Evolutionary conservation across 129 eudicot genomes (phyloP), one percentile per base, ranked within the genome.

Genomic region (Tagetes patula): DNA sequence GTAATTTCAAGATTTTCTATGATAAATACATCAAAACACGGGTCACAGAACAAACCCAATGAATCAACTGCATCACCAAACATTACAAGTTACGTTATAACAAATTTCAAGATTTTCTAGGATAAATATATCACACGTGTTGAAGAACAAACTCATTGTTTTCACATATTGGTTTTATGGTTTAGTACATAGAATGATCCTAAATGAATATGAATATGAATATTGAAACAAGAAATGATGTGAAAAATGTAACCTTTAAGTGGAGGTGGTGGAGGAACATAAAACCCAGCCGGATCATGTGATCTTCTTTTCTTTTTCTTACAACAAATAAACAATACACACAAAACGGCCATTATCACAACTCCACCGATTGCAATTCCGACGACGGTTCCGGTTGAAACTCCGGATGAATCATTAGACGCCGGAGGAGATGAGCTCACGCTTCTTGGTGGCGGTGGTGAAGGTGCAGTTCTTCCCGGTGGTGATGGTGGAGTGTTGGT

Each of bases 331-430:
- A 80, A 80, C 5, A 80, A 27, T 33, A 80, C 36, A 67, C 71
- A 68, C 2, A 80, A 27, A 1, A 80, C 5, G 1, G 71, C 71
- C 5, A 80, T 50, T 52, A 80, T 61, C 42, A 80, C 27, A 50
- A 74, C 84, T 40, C 71, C 79, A 6, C 76, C 84, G 59, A 80
- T 62, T 0, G 80, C 79, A 59, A 75, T 74, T 38, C 84, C 79
- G 8, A 80, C 52, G 20, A 80, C 79, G 12, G 79, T 70, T 3
- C 79, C 80, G 0, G 82, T 54, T 13, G 82, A 72, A 40, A 80
- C 61, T 39, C 79, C 75, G 11, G 79, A 73, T 8, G 82, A 74
- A 36, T 8, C 14, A 6, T 37, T 13, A 8, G 75, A 47, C 59
- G 77, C 41, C 20, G 82, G 77, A 38, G 77, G 80, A 36, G 13